Base-by-base conservation (phyloP, 73 alveolate species). In the Blepharisma stoltei region DNA sequence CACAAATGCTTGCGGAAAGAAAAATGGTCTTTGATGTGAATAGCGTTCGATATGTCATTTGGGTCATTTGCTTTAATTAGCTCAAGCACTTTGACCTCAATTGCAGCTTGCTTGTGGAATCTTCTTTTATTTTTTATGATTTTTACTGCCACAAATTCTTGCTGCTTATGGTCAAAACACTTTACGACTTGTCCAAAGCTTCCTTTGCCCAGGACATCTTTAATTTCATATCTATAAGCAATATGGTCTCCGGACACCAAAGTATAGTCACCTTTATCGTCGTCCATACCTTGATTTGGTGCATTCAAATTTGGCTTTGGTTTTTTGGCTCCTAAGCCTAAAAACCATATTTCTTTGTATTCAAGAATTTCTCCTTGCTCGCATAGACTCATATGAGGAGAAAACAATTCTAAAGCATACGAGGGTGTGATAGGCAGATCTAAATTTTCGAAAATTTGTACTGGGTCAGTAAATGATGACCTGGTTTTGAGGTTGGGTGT, bases 201-300 rank as follows among this genome's bases (percentile, higher is more conserved):
- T 0, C 99, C 99, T 76, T 91, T 89, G 50, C 99, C 99, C 45
- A 94, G 76, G 48, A 75, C 73, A 54, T 94, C 88, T 6, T 94
- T 53, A 41, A 95, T 78, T 78, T 95, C 97, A 89, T 81, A 94
- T 71, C 97, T 80, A 71, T 95, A 93, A 70, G 86, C 54, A 52
- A 95, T 83, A 67, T 88, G 92, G 70, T 95, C 99, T 46, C 90
- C 89, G 18, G 54, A 41, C 79, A 76, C 80, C 43, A 69, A 78
- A 21, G 71, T 89, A 67, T 87, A 95, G 71, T 92, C 92, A 49
- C 97, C 97, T 37, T 94, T 90, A 14, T 95, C 94, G 65, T 89
- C 96, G 81, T 96, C 99, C 55, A 85, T 90, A 7, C 95, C 96
- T 53, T 88, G 88, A 23, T 78, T 23, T 69, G 50, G 45, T 14